Evolutionary conservation across 78 protist species (phyloP).

Genomic region (Dictyostelium discoideum): DNA sequence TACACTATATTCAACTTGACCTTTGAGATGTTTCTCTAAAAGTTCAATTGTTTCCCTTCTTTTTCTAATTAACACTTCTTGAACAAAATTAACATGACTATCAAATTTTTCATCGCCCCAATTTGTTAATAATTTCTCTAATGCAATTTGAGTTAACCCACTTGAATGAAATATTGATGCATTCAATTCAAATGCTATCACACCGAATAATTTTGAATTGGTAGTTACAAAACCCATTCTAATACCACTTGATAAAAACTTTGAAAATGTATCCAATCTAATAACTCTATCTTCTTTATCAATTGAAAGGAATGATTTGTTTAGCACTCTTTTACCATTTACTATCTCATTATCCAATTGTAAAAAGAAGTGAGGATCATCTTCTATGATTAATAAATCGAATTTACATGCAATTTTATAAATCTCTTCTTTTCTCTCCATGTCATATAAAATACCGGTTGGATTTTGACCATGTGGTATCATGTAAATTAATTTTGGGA

Average conservation of each 20-base stretch:
- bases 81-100: not conserved
- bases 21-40: not conserved
- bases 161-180: not conserved
- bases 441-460: not conserved
- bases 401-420: not conserved
- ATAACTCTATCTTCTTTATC: not conserved
- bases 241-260: not conserved
- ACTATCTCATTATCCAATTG: not conserved
- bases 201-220: not conserved
- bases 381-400: not conserved
- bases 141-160: not conserved
- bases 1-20: not conserved
- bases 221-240: not conserved
- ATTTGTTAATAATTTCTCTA: not conserved
- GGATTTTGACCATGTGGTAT: slow-evolving; percentile 29
- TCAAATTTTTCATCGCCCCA: not conserved
- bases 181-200: not conserved
- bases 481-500: not conserved
- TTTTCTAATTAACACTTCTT: not conserved
- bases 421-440: not conserved
- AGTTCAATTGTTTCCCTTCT: not conserved
- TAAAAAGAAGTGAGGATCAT: slow-evolving; percentile 6
- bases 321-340: not conserved
- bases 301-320: not conserved
- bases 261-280: slow-evolving; percentile 1